Evolutionary conservation across 495 filamentous ascomycete genomes (phyloP).

Genomic region (Lophium mytilinum): DNA sequence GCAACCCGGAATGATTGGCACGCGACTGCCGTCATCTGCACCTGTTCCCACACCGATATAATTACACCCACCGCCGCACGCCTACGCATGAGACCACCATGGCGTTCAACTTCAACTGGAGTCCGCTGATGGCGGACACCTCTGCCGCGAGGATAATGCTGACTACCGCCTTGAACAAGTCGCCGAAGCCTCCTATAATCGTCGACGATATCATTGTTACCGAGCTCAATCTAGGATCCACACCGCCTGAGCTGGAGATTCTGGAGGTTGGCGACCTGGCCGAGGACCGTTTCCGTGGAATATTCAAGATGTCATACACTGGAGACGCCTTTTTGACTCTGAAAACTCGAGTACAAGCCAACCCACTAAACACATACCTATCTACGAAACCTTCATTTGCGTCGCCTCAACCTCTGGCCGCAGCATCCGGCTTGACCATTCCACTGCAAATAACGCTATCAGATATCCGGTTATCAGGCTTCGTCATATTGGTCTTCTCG

Average conservation of each 20-base stretch:
- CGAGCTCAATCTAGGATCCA: slow-evolving; percentile 88
- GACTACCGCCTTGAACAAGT: slow-evolving; percentile 93
- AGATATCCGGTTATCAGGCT: slow-evolving; percentile 92
- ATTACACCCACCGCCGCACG: too few species aligned
- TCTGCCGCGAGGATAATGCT: slow-evolving; percentile 86
- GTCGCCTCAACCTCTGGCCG: slow-evolving; percentile 87
- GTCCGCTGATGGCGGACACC: slow-evolving; percentile 91
- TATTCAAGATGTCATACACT: slow-evolving; percentile 97
- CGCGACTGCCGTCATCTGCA: too few species aligned
- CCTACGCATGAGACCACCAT: slow-evolving; percentile 39
- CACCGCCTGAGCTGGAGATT: slow-evolving; percentile 90
- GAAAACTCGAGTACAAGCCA: slow-evolving; percentile 92
- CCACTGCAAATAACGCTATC: slow-evolving; percentile 93
- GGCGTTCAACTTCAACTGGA: slow-evolving; percentile 99
- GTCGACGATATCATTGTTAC: slow-evolving; percentile 98
- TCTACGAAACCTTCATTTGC: slow-evolving; percentile 85
- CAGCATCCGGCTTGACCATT: slow-evolving; percentile 87
- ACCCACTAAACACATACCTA: slow-evolving; percentile 92
- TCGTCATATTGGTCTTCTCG: slow-evolving; percentile 95
- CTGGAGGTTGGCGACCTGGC: slow-evolving; percentile 94
- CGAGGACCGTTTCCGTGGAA: slow-evolving; percentile 92
- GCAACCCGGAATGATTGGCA: too few species aligned
- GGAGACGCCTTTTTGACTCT: slow-evolving; percentile 93
- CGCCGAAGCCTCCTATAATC: slow-evolving; percentile 95
- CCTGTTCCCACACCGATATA: too few species aligned